Evolutionary conservation across 495 filamentous ascomycete species (phyloP), one percentile per base, ranked within the genome.

Genomic region (Friedmanniomyces endolithicus): DNA sequence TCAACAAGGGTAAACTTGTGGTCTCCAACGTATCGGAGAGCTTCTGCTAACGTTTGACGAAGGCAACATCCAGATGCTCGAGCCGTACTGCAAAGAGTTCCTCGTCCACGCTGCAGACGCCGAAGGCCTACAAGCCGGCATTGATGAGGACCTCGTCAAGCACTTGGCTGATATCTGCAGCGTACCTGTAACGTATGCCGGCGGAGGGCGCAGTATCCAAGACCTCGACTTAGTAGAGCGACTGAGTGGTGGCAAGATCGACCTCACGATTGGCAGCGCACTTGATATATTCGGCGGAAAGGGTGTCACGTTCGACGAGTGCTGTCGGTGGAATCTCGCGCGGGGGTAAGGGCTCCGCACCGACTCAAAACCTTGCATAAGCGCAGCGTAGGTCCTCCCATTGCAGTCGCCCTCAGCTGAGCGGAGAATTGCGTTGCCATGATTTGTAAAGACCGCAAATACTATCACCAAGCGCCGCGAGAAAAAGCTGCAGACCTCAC

Each of bases 91-190:
- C 72, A 87, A 85, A 40, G 94, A 98, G 64, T 97, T 98, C 67
- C 74, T 98, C 47, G 87, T 98, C 63, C 94, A 98, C 63, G 92
- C 92, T n/a, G 92, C 94, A n/a, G 92, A 98, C 66, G 88, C 90
- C 52, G 92, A 97, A 66, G 92, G 92, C 9, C 72, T 97, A 46
- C 94, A 96, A 65, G 74, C 75, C 48, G 92, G 92, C 25, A 84
- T 98, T 48, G 94, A 98, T 61, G 84, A 90, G 62, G 76, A 84
- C 48, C 72, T 98, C 1, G 89, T 98, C 0, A 69, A 75, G 51
- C 79, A 72, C 52, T 70, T 98, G 46, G 84, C 87, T 1, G 69
- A 81, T 59, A 97, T 90, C 87, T 92, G 88, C 62, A 80, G 74
- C 11, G 89, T 92, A 45, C 94, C 92, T 11, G 84, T 96, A 4